Conservation (phyloP, 306 rosid genomes). For the Canavalia gladiata region DNA sequence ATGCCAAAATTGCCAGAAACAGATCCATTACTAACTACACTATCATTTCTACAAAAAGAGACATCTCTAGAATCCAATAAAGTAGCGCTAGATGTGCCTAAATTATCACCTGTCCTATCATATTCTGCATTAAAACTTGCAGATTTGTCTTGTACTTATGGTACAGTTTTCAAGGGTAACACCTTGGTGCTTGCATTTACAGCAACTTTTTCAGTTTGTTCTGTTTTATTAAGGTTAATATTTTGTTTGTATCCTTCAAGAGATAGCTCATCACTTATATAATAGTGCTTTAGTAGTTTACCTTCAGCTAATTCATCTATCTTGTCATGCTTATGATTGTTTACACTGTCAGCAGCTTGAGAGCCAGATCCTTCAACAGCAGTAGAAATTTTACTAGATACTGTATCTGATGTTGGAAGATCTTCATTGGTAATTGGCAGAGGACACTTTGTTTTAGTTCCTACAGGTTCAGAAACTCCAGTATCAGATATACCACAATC, state of each 20-base stretch:
- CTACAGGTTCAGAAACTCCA: slow-evolving; percentile 59
- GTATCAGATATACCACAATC: slow-evolving; percentile 52
- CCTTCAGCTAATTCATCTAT: slow-evolving; percentile 50
- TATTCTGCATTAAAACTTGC: slow-evolving; percentile 52
- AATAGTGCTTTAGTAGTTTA: slow-evolving; percentile 50
- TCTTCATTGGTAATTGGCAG: slow-evolving; percentile 45
- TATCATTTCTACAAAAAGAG: slow-evolving; percentile 54
- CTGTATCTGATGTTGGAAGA: slow-evolving; percentile 45
- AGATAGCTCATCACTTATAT: slow-evolving; percentile 46
- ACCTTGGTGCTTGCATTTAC: slow-evolving; percentile 43
- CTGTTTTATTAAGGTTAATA: slow-evolving; percentile 38
- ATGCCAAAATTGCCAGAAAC: slow-evolving; percentile 45
- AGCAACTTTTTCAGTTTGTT: slow-evolving; percentile 51
- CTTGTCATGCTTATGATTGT: slow-evolving; percentile 41
- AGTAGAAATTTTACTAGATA: slow-evolving; percentile 44
- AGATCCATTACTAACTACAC: slow-evolving; percentile 47
- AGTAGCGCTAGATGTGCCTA: slow-evolving; percentile 41
- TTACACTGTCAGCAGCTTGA: slow-evolving; percentile 45
- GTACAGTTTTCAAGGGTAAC: slow-evolving; percentile 46
- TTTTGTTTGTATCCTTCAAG: slow-evolving; percentile 49
- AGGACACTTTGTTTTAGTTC: slow-evolving; percentile 49
- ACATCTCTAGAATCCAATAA: slow-evolving; percentile 48
- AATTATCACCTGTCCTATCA: slow-evolving; percentile 40
- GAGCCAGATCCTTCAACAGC: slow-evolving; percentile 54
- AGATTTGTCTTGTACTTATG: slow-evolving; percentile 51